Conservation (phyloP, 225 moss, liverwort and hornwort genomes). For the Ulota crispa region DNA sequence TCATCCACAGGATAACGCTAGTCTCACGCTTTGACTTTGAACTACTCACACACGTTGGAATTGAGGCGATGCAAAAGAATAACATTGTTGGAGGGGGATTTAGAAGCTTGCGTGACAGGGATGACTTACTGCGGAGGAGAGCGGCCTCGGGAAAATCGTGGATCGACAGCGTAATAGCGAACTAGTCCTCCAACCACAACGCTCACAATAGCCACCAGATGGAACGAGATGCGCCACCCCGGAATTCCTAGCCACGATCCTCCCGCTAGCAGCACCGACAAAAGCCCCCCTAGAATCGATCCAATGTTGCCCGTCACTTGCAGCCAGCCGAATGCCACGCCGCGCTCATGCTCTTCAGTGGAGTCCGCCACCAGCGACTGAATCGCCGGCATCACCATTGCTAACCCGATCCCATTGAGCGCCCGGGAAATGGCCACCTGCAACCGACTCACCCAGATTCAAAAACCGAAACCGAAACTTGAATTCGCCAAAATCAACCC, state of each 20-base stretch:
- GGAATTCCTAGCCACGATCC: slow-evolving; percentile 56
- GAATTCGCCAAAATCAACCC: neutral
- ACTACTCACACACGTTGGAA: too few species aligned
- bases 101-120: neutral
- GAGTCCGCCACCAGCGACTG: slow-evolving; percentile 93
- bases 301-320: slow-evolving; percentile 74
- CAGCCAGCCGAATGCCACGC: slow-evolving; percentile 91
- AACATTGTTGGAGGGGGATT: neutral
- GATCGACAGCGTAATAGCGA: slow-evolving; percentile 62
- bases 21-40: neutral
- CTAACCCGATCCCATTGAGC: slow-evolving; percentile 88
- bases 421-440: slow-evolving; percentile 93
- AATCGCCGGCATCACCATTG: slow-evolving; percentile 85
- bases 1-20: neutral
- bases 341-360: slow-evolving; percentile 69
- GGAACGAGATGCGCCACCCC: slow-evolving; percentile 93
- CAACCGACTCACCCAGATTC: neutral
- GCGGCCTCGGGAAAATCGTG: slow-evolving; percentile 53
- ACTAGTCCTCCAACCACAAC: slow-evolving; percentile 65
- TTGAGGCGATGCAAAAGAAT: neutral
- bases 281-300: slow-evolving; percentile 69
- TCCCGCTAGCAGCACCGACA: slow-evolving; percentile 71
- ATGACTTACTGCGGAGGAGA: slow-evolving; percentile 54
- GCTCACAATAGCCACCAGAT: slow-evolving; percentile 68
- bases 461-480: neutral